These are phyloP conservation scores for Aphanomyces euteiches DNA, from an alignment of 352 stramenopile genomes.

Conservation along the genomic window DNA sequence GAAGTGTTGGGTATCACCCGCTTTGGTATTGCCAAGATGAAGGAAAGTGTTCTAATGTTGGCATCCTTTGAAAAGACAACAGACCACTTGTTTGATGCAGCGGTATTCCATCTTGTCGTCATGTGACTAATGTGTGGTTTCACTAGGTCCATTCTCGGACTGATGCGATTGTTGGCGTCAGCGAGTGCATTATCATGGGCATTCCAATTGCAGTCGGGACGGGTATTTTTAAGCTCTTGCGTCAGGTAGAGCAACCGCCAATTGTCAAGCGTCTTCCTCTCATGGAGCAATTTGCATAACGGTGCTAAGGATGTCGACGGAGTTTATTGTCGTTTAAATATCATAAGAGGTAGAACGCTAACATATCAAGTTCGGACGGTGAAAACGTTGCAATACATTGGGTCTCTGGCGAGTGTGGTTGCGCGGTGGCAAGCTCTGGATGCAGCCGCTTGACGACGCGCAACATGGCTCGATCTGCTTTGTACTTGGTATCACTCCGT, in stretches of 20 bases:
- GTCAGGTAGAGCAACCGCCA: slow-evolving; percentile 70
- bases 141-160: slow-evolving; percentile 91
- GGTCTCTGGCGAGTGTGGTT: background rate
- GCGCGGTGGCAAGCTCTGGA: background rate
- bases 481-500: slow-evolving; percentile 51
- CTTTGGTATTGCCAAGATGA: slow-evolving; percentile 99
- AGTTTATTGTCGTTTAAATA: slow-evolving; percentile 1
- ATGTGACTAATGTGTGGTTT: background rate
- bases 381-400: background rate
- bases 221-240: slow-evolving; percentile 96
- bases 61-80: slow-evolving; percentile 99
- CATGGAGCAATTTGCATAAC: slow-evolving; percentile 29
- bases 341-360: slow-evolving; percentile 30
- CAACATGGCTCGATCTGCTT: slow-evolving; percentile 26
- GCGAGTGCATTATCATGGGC: slow-evolving; percentile 99
- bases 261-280: slow-evolving; percentile 48
- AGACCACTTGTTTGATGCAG: slow-evolving; percentile 99
- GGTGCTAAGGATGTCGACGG: background rate
- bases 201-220: slow-evolving; percentile 98
- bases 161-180: slow-evolving; percentile 98
- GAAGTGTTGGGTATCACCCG: slow-evolving; percentile 88
- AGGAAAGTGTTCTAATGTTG: slow-evolving; percentile 99
- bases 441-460: slow-evolving; percentile 28
- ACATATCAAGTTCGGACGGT: slow-evolving; percentile 23
- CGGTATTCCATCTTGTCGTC: slow-evolving; percentile 38